These are phyloP conservation scores for Yarrowia yakushimensis DNA, from an alignment of 805 yeast species.

Conservation along the genomic window DNA sequence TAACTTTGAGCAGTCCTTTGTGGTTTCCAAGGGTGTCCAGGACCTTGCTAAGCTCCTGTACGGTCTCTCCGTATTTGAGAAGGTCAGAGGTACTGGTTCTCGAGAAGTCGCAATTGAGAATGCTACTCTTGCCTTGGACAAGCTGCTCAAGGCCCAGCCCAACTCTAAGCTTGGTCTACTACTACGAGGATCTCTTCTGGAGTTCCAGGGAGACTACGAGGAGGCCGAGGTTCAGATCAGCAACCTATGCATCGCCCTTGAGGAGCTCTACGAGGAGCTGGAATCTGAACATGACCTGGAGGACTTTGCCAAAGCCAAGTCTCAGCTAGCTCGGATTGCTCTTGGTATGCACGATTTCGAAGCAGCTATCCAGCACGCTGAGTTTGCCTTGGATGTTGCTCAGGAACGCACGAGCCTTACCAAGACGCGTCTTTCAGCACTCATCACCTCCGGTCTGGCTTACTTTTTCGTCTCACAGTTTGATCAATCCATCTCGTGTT, in stretches of 20 bases:
- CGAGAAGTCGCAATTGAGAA: constrained; percentile 29
- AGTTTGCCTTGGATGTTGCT: constrained; percentile 50
- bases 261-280: constrained; percentile 51
- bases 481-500: constrained; percentile 62
- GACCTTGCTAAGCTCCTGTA: constrained; percentile 68
- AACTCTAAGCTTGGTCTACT: constrained; percentile 32
- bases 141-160: constrained; percentile 49
- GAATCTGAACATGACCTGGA: constrained; percentile 49
- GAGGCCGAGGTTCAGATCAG: constrained; percentile 50
- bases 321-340: constrained; percentile 68
- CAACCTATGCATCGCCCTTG: constrained; percentile 49
- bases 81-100: constrained; percentile 30
- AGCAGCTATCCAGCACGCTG: constrained; percentile 58
- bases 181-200: constrained; percentile 43
- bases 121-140: constrained; percentile 45
- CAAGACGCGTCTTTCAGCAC: constrained; percentile 46
- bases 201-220: constrained; percentile 63
- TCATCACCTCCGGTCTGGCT: constrained; percentile 69
- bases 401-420: constrained; percentile 38
- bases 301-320: constrained; percentile 56
- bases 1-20: constrained; percentile 72
- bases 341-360: constrained; percentile 58
- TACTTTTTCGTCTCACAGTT: constrained; percentile 61
- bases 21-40: constrained; percentile 69
- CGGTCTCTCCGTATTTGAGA: constrained; percentile 55